Conservation (phyloP, 129 eudicot species). For the Flaveria linearis region DNA sequence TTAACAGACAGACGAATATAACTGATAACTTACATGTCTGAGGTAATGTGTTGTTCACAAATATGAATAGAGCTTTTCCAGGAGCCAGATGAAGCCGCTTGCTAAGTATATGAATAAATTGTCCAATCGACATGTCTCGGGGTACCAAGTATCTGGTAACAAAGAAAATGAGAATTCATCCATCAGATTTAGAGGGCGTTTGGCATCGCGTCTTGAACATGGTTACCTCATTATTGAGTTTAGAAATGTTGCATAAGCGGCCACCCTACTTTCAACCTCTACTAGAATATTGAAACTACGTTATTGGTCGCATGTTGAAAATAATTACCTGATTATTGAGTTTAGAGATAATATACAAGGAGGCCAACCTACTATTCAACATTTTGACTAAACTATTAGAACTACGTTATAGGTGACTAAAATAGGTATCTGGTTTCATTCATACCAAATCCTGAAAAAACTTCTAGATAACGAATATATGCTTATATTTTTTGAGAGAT, state of each 20-base stretch:
- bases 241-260: not conserved
- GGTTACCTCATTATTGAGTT: not conserved
- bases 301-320: not conserved
- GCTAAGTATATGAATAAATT: constrained; percentile 74
- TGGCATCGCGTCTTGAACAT: too few relatives aligned
- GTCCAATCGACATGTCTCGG: constrained; percentile 87
- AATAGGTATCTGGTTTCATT: not conserved
- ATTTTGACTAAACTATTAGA: not conserved
- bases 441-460: not conserved
- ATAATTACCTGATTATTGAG: not conserved
- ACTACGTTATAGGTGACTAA: not conserved
- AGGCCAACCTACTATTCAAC: not conserved
- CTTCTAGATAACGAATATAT: not conserved
- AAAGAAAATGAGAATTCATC: not conserved
- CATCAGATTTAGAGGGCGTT: not conserved
- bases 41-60: constrained; percentile 81
- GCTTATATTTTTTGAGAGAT: not conserved
- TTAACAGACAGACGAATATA: not conserved
- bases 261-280: not conserved
- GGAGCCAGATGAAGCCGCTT: constrained; percentile 73
- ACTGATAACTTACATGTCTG: constrained; percentile 58
- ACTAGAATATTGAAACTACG: not conserved
- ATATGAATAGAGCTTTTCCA: constrained; percentile 86
- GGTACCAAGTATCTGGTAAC: constrained; percentile 76
- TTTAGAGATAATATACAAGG: not conserved